Evolutionary conservation across 164 flowering plant genomes (phyloP).

Genomic region (Dillenia suffruticosa): DNA sequence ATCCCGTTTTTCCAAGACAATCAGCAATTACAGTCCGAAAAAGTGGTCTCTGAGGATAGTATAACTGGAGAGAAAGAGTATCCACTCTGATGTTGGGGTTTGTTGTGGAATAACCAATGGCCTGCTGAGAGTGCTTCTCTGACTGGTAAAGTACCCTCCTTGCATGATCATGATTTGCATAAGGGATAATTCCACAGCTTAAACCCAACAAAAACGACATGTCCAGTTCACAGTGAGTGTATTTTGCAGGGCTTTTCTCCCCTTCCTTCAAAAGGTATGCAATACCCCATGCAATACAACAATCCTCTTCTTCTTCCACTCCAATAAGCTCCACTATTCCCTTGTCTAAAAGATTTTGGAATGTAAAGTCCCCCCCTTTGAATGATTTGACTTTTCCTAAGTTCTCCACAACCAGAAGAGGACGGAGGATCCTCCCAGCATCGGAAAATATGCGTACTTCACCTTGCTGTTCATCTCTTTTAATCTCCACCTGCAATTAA

Average conservation of each 20-base stretch:
- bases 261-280: slow-evolving; percentile 39
- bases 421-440: slow-evolving; percentile 86
- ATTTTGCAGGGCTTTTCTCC: slow-evolving; percentile 31
- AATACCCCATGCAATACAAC: slow-evolving; percentile 68
- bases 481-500: slow-evolving; percentile 67
- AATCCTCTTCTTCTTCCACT: slow-evolving; percentile 92
- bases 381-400: slow-evolving; percentile 43
- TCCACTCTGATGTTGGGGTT: slow-evolving; percentile 79
- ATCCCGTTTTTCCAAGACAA: slow-evolving; percentile 60
- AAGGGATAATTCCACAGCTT: slow-evolving; percentile 87
- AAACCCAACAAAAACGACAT: slow-evolving; percentile 69
- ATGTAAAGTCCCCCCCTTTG: slow-evolving; percentile 40
- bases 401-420: slow-evolving; percentile 77
- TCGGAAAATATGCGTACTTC: slow-evolving; percentile 87
- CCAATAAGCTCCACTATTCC: slow-evolving; percentile 82
- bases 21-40: slow-evolving; percentile 69
- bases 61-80: slow-evolving; percentile 71
- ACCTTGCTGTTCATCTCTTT: slow-evolving; percentile 56
- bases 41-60: slow-evolving; percentile 87
- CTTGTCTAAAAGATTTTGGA: slow-evolving; percentile 56
- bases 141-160: slow-evolving; percentile 78
- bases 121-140: slow-evolving; percentile 91
- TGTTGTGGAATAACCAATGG: slow-evolving; percentile 74
- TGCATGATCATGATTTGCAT: slow-evolving; percentile 92
- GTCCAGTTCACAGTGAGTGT: slow-evolving; percentile 87